phyloP scores from a whole-genome alignment of 306 rosid species.

The Cucurbita ficifolia region DNA sequence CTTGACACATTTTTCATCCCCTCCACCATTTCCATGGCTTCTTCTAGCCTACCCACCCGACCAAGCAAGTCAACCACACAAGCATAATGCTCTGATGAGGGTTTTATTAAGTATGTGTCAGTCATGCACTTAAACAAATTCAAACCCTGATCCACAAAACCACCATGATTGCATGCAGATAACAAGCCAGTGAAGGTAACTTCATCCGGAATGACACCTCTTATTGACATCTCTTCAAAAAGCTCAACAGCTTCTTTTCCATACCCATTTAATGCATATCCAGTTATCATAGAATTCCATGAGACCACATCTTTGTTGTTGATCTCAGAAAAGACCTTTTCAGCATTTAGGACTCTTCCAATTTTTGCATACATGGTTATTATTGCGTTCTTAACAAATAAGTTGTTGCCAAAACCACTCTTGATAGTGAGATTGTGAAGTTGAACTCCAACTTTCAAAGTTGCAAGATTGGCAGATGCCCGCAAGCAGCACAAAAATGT shows the following conservation, averaged over 20 bases:
- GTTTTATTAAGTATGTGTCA: constrained; percentile 39
- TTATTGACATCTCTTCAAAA: constrained; percentile 40
- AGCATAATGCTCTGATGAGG: constrained; percentile 53
- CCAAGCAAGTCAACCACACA: constrained; percentile 73
- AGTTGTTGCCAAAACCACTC: constrained; percentile 41
- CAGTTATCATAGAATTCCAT: constrained; percentile 72
- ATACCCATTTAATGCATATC: constrained; percentile 56
- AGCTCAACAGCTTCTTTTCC: constrained; percentile 43
- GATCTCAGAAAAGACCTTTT: constrained; percentile 37
- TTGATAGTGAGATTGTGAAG: constrained; percentile 50
- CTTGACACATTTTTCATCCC: constrained; percentile 42
- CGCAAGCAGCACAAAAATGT: constrained; percentile 55
- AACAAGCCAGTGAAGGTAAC: constrained; percentile 55
- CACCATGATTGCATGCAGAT: constrained; percentile 73
- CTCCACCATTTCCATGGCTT: constrained; percentile 41
- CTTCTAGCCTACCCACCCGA: constrained; percentile 60
- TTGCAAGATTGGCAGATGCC: constrained; percentile 66
- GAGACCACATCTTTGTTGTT: constrained; percentile 41
- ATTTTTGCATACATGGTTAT: constrained; percentile 69
- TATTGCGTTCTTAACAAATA: constrained; percentile 55
- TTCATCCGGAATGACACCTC: constrained; percentile 37
- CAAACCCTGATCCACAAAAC: constrained; percentile 39
- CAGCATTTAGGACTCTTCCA: constrained; percentile 36
- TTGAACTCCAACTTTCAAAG: constrained; percentile 57
- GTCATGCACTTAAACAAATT: constrained; percentile 41